Evolutionary conservation across 495 filamentous ascomycete genomes (phyloP).

Genomic region (Lineolata rhizophorae): DNA sequence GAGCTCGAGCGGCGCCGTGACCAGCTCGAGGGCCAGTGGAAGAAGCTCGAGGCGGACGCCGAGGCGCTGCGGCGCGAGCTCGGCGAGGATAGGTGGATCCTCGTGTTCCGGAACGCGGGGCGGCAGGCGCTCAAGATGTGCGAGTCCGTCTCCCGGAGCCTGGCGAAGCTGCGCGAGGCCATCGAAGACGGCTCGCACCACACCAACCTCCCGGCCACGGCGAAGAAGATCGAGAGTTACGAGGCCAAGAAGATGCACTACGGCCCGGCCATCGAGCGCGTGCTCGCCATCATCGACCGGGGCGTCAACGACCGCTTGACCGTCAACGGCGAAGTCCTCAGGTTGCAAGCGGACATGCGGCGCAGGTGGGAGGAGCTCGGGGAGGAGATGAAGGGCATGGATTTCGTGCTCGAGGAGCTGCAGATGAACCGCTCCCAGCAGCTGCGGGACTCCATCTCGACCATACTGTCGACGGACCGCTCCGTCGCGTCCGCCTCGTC

Average conservation of each 20-base stretch:
- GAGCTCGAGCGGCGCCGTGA: conserved; percentile 55
- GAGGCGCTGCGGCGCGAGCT: conserved; percentile 71
- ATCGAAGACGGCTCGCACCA: conserved; percentile 50
- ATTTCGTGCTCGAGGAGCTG: conserved; percentile 50
- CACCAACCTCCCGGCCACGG: conserved; percentile 38
- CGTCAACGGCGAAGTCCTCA: conserved; percentile 81
- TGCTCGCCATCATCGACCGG: conserved; percentile 76
- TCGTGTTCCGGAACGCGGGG: conserved; percentile 85
- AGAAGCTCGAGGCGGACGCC: conserved; percentile 65
- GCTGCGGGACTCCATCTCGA: conserved; percentile 82
- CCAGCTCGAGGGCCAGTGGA: conserved; percentile 55
- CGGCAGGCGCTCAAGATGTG: conserved; percentile 86
- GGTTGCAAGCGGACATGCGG: conserved; percentile 62
- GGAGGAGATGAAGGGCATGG: conserved; percentile 52
- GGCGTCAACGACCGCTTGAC: conserved; percentile 79
- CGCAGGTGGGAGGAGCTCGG: conserved; percentile 56
- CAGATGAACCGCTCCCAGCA: conserved; percentile 43
- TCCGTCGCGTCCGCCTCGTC: conserved; percentile 48
- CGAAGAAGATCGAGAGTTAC: conserved; percentile 75
- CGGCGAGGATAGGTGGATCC: conserved; percentile 84
- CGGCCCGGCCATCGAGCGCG: conserved; percentile 77
- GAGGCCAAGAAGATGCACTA: conserved; percentile 93
- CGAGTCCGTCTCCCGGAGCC: conserved; percentile 71
- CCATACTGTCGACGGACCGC: conserved; percentile 67
- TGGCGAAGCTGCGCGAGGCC: conserved; percentile 59